These are phyloP conservation scores for Phytophthora tubulina DNA, from an alignment of 352 stramenopile species.

Conservation along the genomic window DNA sequence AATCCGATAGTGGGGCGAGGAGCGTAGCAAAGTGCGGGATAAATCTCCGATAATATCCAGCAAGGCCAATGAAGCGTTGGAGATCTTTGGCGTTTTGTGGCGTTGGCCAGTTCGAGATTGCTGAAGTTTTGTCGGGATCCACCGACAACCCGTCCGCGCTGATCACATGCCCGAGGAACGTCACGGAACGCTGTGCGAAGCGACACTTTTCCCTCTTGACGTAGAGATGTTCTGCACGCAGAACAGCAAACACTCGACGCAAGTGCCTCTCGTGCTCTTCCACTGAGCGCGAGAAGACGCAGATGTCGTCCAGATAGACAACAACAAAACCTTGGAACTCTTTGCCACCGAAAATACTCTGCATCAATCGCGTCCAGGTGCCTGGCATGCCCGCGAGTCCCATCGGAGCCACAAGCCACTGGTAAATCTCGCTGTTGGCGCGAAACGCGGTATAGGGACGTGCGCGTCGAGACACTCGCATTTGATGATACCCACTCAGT, in stretches of 20 bases:
- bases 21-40: conserved; percentile 5
- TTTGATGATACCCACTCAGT: conserved; percentile 12
- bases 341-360: not conserved
- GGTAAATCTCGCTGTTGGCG: not conserved
- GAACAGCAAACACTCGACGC: not conserved
- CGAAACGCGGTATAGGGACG: conserved; percentile 5
- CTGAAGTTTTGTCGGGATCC: not conserved
- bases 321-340: conserved; percentile 6
- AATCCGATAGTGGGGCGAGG: not conserved
- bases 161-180: conserved; percentile 5
- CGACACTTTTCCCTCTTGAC: not conserved
- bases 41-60: conserved; percentile 13
- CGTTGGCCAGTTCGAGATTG: not conserved
- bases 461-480: not conserved
- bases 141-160: not conserved
- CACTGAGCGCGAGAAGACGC: conserved; percentile 16
- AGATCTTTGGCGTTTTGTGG: not conserved
- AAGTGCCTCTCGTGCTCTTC: not conserved
- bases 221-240: conserved; percentile 1
- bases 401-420: conserved; percentile 17
- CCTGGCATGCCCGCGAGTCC: conserved; percentile 15
- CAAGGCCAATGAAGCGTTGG: conserved; percentile 10
- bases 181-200: not conserved
- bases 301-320: conserved; percentile 18
- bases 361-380: conserved; percentile 13